Evolutionary conservation across 345 rosid genomes (phyloP), one percentile per base, ranked within the genome.

Genomic region (Mangifera indica): DNA sequence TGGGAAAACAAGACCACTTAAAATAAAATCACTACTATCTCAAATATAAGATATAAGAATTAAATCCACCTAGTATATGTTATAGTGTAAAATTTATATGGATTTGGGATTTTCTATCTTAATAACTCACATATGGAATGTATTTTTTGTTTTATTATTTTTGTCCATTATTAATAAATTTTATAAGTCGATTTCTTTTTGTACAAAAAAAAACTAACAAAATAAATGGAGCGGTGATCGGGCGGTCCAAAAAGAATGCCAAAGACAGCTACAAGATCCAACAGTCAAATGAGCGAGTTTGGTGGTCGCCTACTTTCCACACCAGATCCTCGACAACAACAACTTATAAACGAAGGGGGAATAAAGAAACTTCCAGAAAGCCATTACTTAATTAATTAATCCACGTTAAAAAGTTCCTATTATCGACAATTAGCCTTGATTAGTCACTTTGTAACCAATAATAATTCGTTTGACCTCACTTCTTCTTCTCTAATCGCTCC

Each of bases 301-400:
- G 37, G 4, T 34, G 37, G 37, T 34, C 37, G 2, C 5, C 37
- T 7, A 3, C 37, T 34, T 34, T 34, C 4, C 37, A 34, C 5
- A 34, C 5, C 37, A 34, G 37, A 3, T 34, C 4, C 37, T 34
- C 6, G 5, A 34, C 37, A 34, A 15, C 40, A 68, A 21, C 60
- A 13, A 55, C 72, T 68, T 68, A 15, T 7, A 4, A 13, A 22
- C 21, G 62, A 55, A 68, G 72, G 10, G 11, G 72, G 72, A 68
- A 54, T 13, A 32, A 68, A 55, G 72, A 69, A 69, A 69, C 72
- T 69, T 69, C 44, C 4, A 49, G 56, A 49, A 66, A 66, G 59
- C 46, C 13, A 34, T 22, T 62, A 61, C 9, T 40, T 11, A 56
- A 10, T 10, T 22, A 20, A 13, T 24, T 48, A 25, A 12, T 11